Conservation (phyloP, 805 yeast species). For the Teunomyces atbi region DNA sequence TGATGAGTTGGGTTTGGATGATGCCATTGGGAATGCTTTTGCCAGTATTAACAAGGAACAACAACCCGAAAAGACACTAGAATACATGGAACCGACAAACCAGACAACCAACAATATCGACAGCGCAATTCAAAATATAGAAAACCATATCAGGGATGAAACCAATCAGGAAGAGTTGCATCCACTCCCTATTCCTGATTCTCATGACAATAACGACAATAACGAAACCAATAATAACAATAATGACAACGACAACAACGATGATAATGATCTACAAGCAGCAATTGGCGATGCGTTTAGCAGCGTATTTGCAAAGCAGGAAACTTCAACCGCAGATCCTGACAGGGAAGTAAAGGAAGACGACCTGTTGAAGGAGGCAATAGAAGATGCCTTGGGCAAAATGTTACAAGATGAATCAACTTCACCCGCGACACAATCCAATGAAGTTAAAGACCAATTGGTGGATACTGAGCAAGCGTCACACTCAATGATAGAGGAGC, state of each 20-base stretch:
- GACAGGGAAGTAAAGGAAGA: background rate
- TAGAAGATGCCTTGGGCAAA: background rate
- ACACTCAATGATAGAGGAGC: background rate
- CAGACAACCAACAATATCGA: constrained; percentile 15
- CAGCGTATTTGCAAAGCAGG: constrained; percentile 2
- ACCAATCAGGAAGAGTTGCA: background rate
- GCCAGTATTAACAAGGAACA: background rate
- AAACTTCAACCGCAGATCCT: background rate
- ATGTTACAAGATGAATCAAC: background rate
- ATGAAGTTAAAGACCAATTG: background rate
- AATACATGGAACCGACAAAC: background rate
- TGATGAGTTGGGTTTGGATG: constrained; percentile 18
- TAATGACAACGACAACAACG: background rate
- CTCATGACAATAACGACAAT: constrained; percentile 2
- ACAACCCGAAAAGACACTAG: background rate
- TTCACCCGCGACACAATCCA: background rate
- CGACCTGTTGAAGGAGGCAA: background rate
- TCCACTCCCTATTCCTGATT: background rate
- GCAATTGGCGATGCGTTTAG: constrained; percentile 20
- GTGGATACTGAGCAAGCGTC: background rate
- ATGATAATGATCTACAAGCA: constrained; percentile 7
- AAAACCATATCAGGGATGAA: background rate
- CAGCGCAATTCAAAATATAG: constrained; percentile 12
- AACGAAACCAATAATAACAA: constrained; percentile 8
- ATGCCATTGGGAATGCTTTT: constrained; percentile 33